Evolutionary conservation across 148 eudicot genomes (phyloP).

Genomic region (Spergularia bocconei): DNA sequence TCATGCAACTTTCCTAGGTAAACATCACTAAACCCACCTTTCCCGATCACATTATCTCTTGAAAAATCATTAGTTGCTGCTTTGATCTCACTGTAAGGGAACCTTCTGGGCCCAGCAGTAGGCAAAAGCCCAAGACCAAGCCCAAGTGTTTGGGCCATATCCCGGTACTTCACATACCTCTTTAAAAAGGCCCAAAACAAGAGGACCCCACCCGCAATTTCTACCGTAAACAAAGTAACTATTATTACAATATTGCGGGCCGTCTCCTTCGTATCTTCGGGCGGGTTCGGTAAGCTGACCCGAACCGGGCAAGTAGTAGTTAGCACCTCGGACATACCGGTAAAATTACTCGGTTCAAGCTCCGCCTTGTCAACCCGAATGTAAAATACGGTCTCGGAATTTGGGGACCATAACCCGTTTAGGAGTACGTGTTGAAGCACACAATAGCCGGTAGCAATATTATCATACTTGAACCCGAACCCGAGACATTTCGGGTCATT

Average conservation of each 20-base stretch:
- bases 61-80: slow-evolving; percentile 64
- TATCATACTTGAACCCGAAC: slow-evolving; percentile 58
- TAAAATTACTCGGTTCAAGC: slow-evolving; percentile 38
- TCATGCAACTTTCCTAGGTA: slow-evolving; percentile 64
- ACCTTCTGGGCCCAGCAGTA: slow-evolving; percentile 69
- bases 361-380: slow-evolving; percentile 55
- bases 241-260: slow-evolving; percentile 61
- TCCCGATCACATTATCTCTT: slow-evolving; percentile 46
- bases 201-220: slow-evolving; percentile 56
- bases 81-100: slow-evolving; percentile 53
- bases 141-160: slow-evolving; percentile 85
- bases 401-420: slow-evolving; percentile 67
- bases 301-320: slow-evolving; percentile 58
- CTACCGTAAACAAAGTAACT: slow-evolving; percentile 46
- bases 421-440: slow-evolving; percentile 39
- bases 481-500: slow-evolving; percentile 43
- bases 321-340: slow-evolving; percentile 61
- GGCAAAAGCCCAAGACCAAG: slow-evolving; percentile 72
- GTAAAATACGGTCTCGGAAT: slow-evolving; percentile 41
- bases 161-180: slow-evolving; percentile 79
- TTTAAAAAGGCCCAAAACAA: slow-evolving; percentile 74
- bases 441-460: slow-evolving; percentile 47
- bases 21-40: slow-evolving; percentile 76
- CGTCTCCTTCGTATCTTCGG: slow-evolving; percentile 43
- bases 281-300: slow-evolving; percentile 55